phyloP scores from a whole-genome alignment of 257 asterid genomes.

The Solanum ahanhuiri region DNA sequence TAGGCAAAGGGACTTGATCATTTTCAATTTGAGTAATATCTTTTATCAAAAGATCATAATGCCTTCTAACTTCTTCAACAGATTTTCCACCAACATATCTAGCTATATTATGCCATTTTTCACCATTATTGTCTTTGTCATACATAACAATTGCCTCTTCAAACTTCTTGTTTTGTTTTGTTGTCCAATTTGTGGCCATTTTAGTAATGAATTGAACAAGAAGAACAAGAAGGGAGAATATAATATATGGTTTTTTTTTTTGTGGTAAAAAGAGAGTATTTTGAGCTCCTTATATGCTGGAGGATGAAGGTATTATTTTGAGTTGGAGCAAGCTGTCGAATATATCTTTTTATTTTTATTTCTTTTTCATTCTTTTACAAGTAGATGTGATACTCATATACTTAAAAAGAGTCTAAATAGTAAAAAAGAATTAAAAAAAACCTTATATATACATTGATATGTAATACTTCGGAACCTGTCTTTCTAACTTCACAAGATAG shows the following conservation, averaged over 20 bases:
- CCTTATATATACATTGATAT: neutral
- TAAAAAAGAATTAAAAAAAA: neutral
- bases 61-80: slow-evolving; percentile 31
- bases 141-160: slow-evolving; percentile 35
- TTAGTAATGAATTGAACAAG: neutral
- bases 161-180: slow-evolving; percentile 38
- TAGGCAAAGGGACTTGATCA: slow-evolving; percentile 24
- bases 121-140: slow-evolving; percentile 29
- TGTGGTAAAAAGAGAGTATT: slow-evolving; percentile 4
- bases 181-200: slow-evolving; percentile 50
- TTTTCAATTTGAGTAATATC: slow-evolving; percentile 30
- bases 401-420: neutral
- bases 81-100: slow-evolving; percentile 33
- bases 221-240: neutral
- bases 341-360: neutral
- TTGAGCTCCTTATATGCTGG: neutral
- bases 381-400: neutral
- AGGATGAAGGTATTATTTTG: slow-evolving; percentile 11
- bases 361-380: neutral
- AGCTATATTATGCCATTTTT: slow-evolving; percentile 34
- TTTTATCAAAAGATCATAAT: slow-evolving; percentile 25
- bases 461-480: neutral
- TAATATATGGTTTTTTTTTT: slow-evolving; percentile 8
- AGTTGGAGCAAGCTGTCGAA: slow-evolving; percentile 33
- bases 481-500: neutral